A percentile compares a stretch with the other conserved stretches of the same genome.
phyloP scores from a whole-genome alignment of 2,329 filamentous ascomycete species.

The Amauroascus verrucosus region DNA sequence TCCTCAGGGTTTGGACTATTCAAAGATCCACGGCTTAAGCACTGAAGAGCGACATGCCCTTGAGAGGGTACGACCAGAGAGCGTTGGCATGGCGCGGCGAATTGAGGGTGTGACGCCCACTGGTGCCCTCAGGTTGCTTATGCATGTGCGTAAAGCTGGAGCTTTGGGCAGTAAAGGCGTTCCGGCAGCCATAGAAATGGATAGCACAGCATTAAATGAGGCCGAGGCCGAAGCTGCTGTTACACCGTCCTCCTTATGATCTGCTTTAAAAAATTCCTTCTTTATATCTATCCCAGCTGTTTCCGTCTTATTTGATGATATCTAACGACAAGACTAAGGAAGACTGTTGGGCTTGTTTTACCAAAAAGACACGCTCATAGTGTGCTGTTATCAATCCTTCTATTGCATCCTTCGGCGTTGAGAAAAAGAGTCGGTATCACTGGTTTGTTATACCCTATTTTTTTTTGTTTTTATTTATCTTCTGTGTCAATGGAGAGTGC shows the following conservation, averaged over 20 bases:
- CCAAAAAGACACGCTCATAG: no score
- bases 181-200: neutral
- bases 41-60: constrained; percentile 67
- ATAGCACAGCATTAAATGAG: neutral
- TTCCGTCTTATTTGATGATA: no score
- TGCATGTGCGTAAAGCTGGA: constrained; percentile 29
- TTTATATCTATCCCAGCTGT: no score
- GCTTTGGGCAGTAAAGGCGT: constrained; percentile 1
- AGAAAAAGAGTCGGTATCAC: neutral
- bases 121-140: constrained; percentile 36
- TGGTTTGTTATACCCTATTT: no score
- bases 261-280: no score
- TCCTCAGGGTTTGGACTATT: constrained; percentile 67
- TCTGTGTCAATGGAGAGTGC: no score
- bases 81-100: constrained; percentile 73
- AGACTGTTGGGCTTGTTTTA: no score
- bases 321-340: no score
- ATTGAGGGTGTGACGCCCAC: constrained; percentile 60
- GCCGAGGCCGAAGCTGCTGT: neutral
- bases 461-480: no score
- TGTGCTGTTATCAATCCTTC: no score
- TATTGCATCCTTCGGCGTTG: neutral
- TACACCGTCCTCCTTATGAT: neutral
- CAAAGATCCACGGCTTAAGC: constrained; percentile 60
- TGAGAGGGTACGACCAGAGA: constrained; percentile 63